These are phyloP conservation scores for Fusarium compactum DNA, from an alignment of 2,329 filamentous ascomycete species.

Conservation along the genomic window DNA sequence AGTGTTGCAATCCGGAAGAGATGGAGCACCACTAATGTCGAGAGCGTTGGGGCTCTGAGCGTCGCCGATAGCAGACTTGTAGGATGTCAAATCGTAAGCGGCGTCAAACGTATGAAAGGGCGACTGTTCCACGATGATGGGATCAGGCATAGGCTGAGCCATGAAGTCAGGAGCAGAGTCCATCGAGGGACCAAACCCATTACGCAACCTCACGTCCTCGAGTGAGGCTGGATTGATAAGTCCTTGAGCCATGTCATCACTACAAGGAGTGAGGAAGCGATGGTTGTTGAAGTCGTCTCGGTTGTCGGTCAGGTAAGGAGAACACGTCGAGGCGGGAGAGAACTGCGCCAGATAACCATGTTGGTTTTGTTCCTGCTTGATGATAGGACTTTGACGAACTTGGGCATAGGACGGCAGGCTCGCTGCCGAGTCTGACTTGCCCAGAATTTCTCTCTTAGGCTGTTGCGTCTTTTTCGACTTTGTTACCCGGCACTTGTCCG, in stretches of 20 bases:
- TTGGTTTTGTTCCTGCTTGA: slow-evolving; percentile 56
- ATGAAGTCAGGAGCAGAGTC: slow-evolving; percentile 48
- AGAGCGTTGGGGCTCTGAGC: slow-evolving; percentile 45
- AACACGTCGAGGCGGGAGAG: slow-evolving; percentile 54
- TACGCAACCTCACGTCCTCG: slow-evolving; percentile 46
- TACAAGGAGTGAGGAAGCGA: slow-evolving; percentile 66
- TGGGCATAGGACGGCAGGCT: slow-evolving; percentile 49
- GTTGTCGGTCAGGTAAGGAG: slow-evolving; percentile 54
- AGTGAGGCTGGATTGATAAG: slow-evolving; percentile 48
- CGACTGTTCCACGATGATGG: slow-evolving; percentile 49
- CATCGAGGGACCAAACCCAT: slow-evolving; percentile 47
- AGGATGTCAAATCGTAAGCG: slow-evolving; percentile 56
- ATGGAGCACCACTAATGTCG: slow-evolving; percentile 42
- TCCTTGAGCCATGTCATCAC: slow-evolving; percentile 59
- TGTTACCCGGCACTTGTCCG: slow-evolving; percentile 58
- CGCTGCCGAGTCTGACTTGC: slow-evolving; percentile 57
- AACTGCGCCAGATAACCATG: slow-evolving; percentile 51
- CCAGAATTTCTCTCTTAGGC: slow-evolving; percentile 51
- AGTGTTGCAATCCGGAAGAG: slow-evolving; percentile 45
- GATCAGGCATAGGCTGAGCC: slow-evolving; percentile 46
- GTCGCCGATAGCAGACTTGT: slow-evolving; percentile 48
- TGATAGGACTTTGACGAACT: slow-evolving; percentile 42
- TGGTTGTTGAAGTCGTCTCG: slow-evolving; percentile 53
- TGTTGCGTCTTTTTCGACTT: slow-evolving; percentile 58
- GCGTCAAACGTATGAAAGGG: slow-evolving; percentile 57